A percentile compares a stretch with the other conserved stretches of the same genome.
These are phyloP conservation scores for Biscutella auriculata DNA, from an alignment of 441 rosid genomes.

Conservation along the genomic window DNA sequence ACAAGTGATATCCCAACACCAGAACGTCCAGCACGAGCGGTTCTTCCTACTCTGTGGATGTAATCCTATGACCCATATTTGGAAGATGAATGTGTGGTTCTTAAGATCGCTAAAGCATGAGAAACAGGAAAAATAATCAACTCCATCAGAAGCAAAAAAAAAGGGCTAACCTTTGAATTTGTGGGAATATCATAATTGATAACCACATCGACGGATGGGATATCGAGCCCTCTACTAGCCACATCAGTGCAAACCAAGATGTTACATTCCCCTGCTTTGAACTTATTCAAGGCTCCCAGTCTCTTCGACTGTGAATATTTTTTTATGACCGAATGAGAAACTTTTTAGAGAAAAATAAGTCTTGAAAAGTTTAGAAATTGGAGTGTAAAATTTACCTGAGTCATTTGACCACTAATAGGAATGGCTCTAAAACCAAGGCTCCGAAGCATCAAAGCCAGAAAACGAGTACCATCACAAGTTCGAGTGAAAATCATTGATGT, in stretches of 20 bases:
- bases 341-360: neutral
- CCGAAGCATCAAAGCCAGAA: conserved; percentile 66
- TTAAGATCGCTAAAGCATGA: neutral
- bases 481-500: conserved; percentile 92
- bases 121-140: neutral
- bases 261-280: conserved; percentile 90
- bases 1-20: conserved; percentile 88
- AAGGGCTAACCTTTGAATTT: conserved; percentile 62
- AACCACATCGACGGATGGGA: conserved; percentile 89
- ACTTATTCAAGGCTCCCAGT: conserved; percentile 87
- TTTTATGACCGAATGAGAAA: neutral
- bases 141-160: neutral
- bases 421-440: conserved; percentile 87
- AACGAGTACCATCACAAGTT: conserved; percentile 78
- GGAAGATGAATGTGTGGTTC: neutral
- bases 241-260: conserved; percentile 90
- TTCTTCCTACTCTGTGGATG: conserved; percentile 97
- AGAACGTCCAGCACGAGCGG: conserved; percentile 97
- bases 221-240: conserved; percentile 97
- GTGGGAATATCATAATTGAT: conserved; percentile 39
- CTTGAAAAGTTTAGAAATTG: neutral
- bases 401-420: conserved; percentile 96
- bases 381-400: conserved; percentile 40
- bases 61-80: conserved; percentile 46
- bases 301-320: conserved; percentile 61